Conservation (phyloP, 805 yeast genomes). For the Wickerhamiella vanderwaltii region DNA sequence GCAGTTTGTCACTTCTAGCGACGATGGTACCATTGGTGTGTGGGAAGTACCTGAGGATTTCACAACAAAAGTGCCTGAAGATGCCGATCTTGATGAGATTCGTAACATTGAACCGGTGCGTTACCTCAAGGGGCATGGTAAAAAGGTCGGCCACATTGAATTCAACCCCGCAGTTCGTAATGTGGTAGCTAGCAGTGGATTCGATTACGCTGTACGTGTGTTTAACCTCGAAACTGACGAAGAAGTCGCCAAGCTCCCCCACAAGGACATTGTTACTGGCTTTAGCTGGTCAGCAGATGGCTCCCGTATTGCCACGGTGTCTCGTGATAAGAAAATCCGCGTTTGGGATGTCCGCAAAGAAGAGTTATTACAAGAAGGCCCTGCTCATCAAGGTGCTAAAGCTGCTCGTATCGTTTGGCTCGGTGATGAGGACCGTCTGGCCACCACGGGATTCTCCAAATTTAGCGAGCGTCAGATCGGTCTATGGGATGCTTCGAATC, state of each 20-base stretch:
- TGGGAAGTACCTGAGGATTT: slow-evolving; percentile 84
- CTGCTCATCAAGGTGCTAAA: slow-evolving; percentile 89
- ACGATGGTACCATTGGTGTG: slow-evolving; percentile 67
- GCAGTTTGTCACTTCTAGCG: slow-evolving; percentile 67
- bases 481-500: slow-evolving; percentile 72
- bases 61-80: slow-evolving; percentile 42
- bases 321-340: slow-evolving; percentile 80
- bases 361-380: slow-evolving; percentile 64
- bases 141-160: slow-evolving; percentile 86
- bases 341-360: slow-evolving; percentile 84
- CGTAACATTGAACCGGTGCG: slow-evolving; percentile 62
- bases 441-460: slow-evolving; percentile 89
- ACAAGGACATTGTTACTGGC: slow-evolving; percentile 85
- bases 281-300: slow-evolving; percentile 89
- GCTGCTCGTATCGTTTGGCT: slow-evolving; percentile 81
- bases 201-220: slow-evolving; percentile 80
- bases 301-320: slow-evolving; percentile 69
- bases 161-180: slow-evolving; percentile 83
- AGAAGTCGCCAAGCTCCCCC: slow-evolving; percentile 60
- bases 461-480: slow-evolving; percentile 92
- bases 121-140: slow-evolving; percentile 68
- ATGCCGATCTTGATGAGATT: slow-evolving; percentile 38
- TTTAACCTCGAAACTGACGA: slow-evolving; percentile 80
- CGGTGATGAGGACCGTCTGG: slow-evolving; percentile 72
- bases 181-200: slow-evolving; percentile 78